Conservation (phyloP, 176 grass and related monocot genomes). For the Cocos nucifera region DNA sequence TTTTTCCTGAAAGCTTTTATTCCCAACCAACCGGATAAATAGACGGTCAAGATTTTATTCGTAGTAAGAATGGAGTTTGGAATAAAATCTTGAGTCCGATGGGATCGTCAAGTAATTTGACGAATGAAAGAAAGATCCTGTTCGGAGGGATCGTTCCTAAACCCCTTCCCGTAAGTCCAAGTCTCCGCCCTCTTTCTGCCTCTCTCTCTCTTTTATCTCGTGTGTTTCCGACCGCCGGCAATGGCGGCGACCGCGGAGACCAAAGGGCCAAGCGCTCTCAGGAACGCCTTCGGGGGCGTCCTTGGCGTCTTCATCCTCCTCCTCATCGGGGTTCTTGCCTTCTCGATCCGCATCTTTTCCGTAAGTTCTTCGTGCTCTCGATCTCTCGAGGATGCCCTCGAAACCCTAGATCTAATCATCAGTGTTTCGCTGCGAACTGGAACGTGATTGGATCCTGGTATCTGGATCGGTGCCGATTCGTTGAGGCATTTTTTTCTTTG, state of each 20-base stretch:
- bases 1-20: no score
- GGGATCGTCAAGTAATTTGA: no score
- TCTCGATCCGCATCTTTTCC: slow-evolving; percentile 98
- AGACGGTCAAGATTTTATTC: no score
- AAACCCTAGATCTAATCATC: slow-evolving; percentile 24
- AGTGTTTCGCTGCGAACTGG: neutral
- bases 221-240: slow-evolving; percentile 12
- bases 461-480: slow-evolving; percentile 7
- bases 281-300: slow-evolving; percentile 84
- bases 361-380: slow-evolving; percentile 45
- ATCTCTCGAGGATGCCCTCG: slow-evolving; percentile 4
- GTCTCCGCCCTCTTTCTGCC: no score
- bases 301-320: slow-evolving; percentile 76
- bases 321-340: slow-evolving; percentile 86
- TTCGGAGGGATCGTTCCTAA: no score
- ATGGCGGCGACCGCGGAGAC: slow-evolving; percentile 50
- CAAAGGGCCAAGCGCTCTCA: slow-evolving; percentile 33
- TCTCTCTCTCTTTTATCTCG: no score
- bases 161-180: no score
- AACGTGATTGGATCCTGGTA: neutral
- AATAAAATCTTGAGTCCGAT: no score
- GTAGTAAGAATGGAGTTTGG: no score
- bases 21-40: no score
- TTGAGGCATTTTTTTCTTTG: neutral
- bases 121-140: no score